Base-by-base conservation (phyloP, 2,329 filamentous ascomycete genomes). In the Cordyceps farinosa region DNA sequence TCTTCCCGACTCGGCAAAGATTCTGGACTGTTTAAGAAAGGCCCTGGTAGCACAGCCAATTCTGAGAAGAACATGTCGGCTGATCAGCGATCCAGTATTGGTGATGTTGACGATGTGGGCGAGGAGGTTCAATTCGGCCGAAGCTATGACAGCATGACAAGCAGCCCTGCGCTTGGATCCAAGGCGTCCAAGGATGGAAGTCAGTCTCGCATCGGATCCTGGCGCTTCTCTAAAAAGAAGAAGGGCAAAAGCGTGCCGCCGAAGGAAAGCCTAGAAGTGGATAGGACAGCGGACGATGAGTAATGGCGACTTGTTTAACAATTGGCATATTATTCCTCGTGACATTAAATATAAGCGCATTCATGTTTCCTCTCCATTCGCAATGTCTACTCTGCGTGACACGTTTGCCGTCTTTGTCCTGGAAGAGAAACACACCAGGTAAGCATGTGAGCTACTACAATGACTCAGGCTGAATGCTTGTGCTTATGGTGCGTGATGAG, bases 201-300 rank as follows among this genome's bases (percentile, higher is more conserved):
- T 67, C 81, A 82, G 57, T 75, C 80, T 59, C 79, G 84, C 69
- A 80, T 82, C 64, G 78, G 77, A 11, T 77, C 77, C 48, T 84
- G 82, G 80, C 79, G 83, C 67, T 85, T 85, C 71, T 80, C 82
- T 50, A 84, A 84, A 70, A 86, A 84, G 75, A 86, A 86, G 77
- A 85, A 84, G 73, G 82, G 79, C 66, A 84, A 80, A 67, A 82
- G 84, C 51, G 64, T 68, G n/a, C 61, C 67, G 9, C 53, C 64
- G n/a, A 77, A 70, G 67, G 83, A 85, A 68, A 84, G 82, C 67
- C 68, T 82, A 66, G 84, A 87, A 52, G 70, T 82, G 32, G 84
- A 86, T 9, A 68, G 71, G 48, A 63, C 69, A 38, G 57, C 65
- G n/a, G 73, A 76, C 36, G 73, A 72, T 44, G 72, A 76, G n/a